Evolutionary conservation across 2,329 filamentous ascomycete genomes (phyloP).

Genomic region (Cercospora sojina): DNA sequence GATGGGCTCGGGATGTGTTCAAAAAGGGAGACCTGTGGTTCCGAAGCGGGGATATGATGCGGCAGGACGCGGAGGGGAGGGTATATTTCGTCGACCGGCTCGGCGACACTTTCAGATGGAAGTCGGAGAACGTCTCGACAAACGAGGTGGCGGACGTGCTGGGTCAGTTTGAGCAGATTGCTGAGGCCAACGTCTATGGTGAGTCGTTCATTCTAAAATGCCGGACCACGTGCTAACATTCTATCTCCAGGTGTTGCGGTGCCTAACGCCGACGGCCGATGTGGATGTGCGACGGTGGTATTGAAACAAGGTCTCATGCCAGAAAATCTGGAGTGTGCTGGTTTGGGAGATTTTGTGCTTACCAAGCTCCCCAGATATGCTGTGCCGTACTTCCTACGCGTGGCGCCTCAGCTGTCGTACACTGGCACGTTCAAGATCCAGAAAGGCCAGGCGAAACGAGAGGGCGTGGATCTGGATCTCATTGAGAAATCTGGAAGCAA

Average conservation of each 20-base stretch:
- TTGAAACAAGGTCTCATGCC: constrained; percentile 52
- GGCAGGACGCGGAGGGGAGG: constrained; percentile 67
- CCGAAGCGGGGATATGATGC: constrained; percentile 74
- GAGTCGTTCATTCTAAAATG: not conserved
- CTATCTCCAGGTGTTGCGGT: constrained; percentile 58
- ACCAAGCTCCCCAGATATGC: constrained; percentile 68
- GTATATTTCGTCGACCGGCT: constrained; percentile 80
- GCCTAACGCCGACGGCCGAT: constrained; percentile 77
- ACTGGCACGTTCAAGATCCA: constrained; percentile 90
- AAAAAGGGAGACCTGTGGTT: constrained; percentile 77
- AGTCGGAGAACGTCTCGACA: constrained; percentile 53
- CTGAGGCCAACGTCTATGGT: constrained; percentile 14
- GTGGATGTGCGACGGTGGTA: constrained; percentile 73
- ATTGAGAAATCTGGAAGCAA: constrained; percentile 48
- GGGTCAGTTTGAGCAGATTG: constrained; percentile 44
- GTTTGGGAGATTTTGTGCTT: constrained; percentile 60
- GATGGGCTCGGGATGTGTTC: constrained; percentile 72
- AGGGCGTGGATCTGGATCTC: constrained; percentile 67
- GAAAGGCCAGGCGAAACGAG: constrained; percentile 67
- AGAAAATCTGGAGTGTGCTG: constrained; percentile 53
- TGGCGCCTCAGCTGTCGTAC: constrained; percentile 60
- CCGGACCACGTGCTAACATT: constrained; percentile 59
- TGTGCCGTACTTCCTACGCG: constrained; percentile 71
- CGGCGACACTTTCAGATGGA: constrained; percentile 74
- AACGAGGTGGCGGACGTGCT: constrained; percentile 72